Base-by-base conservation (phyloP, 345 rosid species). In the Brassica nigra region DNA sequence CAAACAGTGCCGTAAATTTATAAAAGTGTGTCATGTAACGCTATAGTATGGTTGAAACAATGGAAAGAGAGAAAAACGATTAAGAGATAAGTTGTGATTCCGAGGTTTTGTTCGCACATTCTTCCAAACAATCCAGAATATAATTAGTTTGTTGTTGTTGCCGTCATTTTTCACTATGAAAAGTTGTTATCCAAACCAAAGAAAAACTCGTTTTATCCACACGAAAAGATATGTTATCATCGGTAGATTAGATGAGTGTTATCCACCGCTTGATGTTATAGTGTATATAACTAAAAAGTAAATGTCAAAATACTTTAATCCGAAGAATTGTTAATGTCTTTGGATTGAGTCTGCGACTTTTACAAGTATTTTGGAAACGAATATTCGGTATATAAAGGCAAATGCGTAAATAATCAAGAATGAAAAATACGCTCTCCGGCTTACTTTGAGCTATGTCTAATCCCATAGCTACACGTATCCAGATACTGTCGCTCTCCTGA, bases 331-430 rank as follows among this genome's bases (percentile, higher is more conserved):
- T 44, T 47, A 47, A 16, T 55, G 23, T 20, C 9, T 23, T 9
- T 58, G 31, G n/a, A 23, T 58, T 58, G 14, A 27, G 12, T 20
- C 30, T 23, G 12, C 30, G 30, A 58, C 55, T 54, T 12, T 34
- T 27, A 36, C 57, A 66, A 57, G 42, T 67, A 57, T 57, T 4
- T 39, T 39, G 49, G 15, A 58, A 37, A 9, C 73, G 73, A 52
- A 76, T 67, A 76, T 76, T 67, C 74, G 59, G 78, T 15, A 28
- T 67, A 39, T 39, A 28, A 76, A 67, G 49, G 62, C 62, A 6
- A 23, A 47, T 47, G 49, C 62, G 62, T 47, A 23, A 30, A 66
- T 18, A 10, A 68, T 31, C 59, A 9, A 65, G 2, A 33, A 20
- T 3, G 62, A 20, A 58, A 59, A 27, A 23, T 31, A 23, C 33